Evolutionary conservation across 768 basidiomycete species (phyloP).

Genomic region (Collybiopsis luxurians): DNA sequence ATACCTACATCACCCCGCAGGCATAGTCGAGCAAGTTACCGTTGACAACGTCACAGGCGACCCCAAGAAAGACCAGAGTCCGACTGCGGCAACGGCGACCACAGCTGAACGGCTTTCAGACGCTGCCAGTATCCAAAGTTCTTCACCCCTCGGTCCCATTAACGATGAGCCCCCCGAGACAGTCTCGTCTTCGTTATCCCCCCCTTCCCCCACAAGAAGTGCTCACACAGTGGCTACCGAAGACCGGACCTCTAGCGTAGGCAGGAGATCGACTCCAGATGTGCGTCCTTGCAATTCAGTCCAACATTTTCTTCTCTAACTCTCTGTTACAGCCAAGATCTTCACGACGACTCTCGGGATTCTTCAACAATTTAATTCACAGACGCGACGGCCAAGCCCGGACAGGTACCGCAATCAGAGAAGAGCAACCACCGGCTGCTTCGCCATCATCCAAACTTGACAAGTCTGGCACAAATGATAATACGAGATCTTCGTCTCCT

Average conservation of each 20-base stretch:
- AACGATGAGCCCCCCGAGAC: not conserved
- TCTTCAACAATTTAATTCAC: slow-evolving; percentile 76
- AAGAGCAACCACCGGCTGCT: slow-evolving; percentile 22
- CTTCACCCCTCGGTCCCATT: slow-evolving; percentile 14
- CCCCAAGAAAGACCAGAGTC: slow-evolving; percentile 13
- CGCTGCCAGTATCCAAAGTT: slow-evolving; percentile 55
- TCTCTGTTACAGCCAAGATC: slow-evolving; percentile 46
- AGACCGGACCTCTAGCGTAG: slow-evolving; percentile 35
- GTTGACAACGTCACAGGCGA: slow-evolving; percentile 15
- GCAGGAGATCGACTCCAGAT: slow-evolving; percentile 56
- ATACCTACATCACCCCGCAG: slow-evolving; percentile 16
- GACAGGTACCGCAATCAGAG: slow-evolving; percentile 29
- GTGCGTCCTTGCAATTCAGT: slow-evolving; percentile 38
- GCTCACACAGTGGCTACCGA: slow-evolving; percentile 15
- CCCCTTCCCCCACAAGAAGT: slow-evolving; percentile 5
- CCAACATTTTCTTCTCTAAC: slow-evolving; percentile 5
- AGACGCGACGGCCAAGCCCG: slow-evolving; percentile 61
- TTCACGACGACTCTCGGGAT: slow-evolving; percentile 80
- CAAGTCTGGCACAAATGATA: slow-evolving; percentile 27
- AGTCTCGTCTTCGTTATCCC: not conserved
- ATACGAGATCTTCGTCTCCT: slow-evolving; percentile 57
- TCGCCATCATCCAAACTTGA: slow-evolving; percentile 22
- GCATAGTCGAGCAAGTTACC: slow-evolving; percentile 22
- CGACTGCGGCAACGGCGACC: slow-evolving; percentile 34
- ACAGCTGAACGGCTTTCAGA: slow-evolving; percentile 41